Base-by-base conservation (phyloP, 805 yeast genomes). In the Myxozyma kluyveri region DNA sequence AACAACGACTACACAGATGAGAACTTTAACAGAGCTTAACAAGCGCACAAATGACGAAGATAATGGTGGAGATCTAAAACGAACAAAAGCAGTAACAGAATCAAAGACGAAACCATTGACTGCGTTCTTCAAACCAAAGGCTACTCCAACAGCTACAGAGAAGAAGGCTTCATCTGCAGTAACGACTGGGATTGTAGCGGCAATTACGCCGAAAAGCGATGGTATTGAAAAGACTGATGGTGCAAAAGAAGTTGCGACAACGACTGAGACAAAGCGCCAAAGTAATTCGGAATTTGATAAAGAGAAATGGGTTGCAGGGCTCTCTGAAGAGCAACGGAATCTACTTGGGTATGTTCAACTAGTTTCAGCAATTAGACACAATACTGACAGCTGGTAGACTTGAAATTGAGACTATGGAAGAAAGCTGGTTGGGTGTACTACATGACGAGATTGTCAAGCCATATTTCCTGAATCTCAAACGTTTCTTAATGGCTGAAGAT, bases 381-480 rank as follows among this genome's bases (percentile, higher is more conserved):
- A 65, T 71, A 27, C 68, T 71, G 14, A 59, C 61, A 3, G 60
- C 14, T 24, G 22, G 26, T 29, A 56, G 63, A 23, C 61, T 85
- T 7, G 99, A 93, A 66, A 78, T 88, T 36, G 67, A 73, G 1
- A 80, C 87, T 0, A 69, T 93, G 55, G 89, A 87, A 56, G 77
- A 78, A 9, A 74, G 88, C 0, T 93, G 99, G 99, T 78, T 93
- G 21, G 75, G 76, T 2, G 73, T 78, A 1, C 72, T 93, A 18
- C 79, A 82, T 61, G 65, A 71, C 21, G 96, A 90, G 61, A 74
- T 93, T 49, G 82, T 85, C 9, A 88, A 90, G 66, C 90, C 95
- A 2, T 91, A 89, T 66, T 93, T 93, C 63, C 66, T 90, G 7
- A 68, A 78, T 7, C 72, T 93, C 60, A 91, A 91, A 61, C 66